These are phyloP conservation scores for Endocalyx cinctus DNA, from an alignment of 2,329 filamentous ascomycete genomes.

Conservation along the genomic window DNA sequence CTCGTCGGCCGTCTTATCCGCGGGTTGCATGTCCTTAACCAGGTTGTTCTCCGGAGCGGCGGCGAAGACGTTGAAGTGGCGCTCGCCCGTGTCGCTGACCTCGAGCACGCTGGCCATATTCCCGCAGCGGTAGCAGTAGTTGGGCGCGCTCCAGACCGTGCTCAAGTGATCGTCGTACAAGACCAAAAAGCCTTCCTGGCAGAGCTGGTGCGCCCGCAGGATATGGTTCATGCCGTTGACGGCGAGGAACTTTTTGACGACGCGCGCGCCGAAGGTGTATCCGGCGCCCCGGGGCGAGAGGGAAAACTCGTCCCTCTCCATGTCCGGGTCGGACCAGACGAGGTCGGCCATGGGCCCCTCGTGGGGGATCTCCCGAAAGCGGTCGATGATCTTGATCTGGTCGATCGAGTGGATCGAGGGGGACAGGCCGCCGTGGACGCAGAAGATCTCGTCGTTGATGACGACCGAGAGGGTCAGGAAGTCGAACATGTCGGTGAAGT, in stretches of 20 bases:
- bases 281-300: constrained; percentile 89
- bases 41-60: constrained; percentile 93
- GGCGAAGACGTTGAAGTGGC: constrained; percentile 97
- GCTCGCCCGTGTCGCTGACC: constrained; percentile 86
- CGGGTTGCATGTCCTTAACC: constrained; percentile 76
- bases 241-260: constrained; percentile 95
- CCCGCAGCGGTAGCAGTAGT: constrained; percentile 91
- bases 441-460: constrained; percentile 98
- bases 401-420: constrained; percentile 96
- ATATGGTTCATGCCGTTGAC: constrained; percentile 99
- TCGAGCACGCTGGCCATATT: constrained; percentile 97
- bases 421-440: constrained; percentile 86
- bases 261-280: constrained; percentile 96
- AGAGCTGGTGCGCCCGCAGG: constrained; percentile 93
- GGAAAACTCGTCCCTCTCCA: constrained; percentile 96
- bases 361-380: constrained; percentile 96
- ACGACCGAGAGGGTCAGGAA: constrained; percentile 95
- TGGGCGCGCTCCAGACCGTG: constrained; percentile 97
- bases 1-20: constrained; percentile 62
- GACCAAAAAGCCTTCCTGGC: constrained; percentile 96
- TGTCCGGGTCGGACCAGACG: constrained; percentile 96
- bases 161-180: constrained; percentile 91
- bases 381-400: constrained; percentile 99
- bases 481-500: constrained; percentile 99
- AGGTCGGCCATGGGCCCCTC: constrained; percentile 99